These are phyloP conservation scores for Infundibulicybe gibba DNA, from an alignment of 768 basidiomycete species.

Conservation along the genomic window DNA sequence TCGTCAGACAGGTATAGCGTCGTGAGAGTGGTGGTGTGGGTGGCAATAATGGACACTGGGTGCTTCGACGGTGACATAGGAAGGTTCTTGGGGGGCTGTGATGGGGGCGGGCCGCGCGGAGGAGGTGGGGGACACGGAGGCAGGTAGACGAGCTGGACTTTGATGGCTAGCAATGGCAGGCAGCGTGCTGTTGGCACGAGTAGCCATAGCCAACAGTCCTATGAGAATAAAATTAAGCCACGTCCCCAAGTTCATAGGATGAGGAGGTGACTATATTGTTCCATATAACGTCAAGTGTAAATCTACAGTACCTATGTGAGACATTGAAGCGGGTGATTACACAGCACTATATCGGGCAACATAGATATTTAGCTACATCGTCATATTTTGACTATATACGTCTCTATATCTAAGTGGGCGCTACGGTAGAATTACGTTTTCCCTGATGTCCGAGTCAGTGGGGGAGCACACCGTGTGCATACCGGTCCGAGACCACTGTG, in stretches of 20 bases:
- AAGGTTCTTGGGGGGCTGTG: conserved; percentile 48
- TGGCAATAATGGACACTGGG: conserved; percentile 77
- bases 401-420: no score
- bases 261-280: no score
- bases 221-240: conserved; percentile 3
- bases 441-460: no score
- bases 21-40: conserved; percentile 76
- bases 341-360: no score
- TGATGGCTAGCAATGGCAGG: conserved; percentile 84
- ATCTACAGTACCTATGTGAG: no score
- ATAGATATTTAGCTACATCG: no score
- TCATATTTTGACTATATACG: no score
- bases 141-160: conserved; percentile 80
- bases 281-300: no score
- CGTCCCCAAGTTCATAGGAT: neutral
- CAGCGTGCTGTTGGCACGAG: conserved; percentile 73
- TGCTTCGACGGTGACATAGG: conserved; percentile 57
- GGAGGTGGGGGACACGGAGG: conserved; percentile 71
- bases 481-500: no score
- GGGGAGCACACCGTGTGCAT: no score
- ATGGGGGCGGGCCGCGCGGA: conserved; percentile 51
- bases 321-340: no score
- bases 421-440: no score
- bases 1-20: conserved; percentile 26
- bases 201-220: conserved; percentile 81